phyloP scores from a whole-genome alignment of 768 basidiomycete species.

The Vishniacozyma victoriae region DNA sequence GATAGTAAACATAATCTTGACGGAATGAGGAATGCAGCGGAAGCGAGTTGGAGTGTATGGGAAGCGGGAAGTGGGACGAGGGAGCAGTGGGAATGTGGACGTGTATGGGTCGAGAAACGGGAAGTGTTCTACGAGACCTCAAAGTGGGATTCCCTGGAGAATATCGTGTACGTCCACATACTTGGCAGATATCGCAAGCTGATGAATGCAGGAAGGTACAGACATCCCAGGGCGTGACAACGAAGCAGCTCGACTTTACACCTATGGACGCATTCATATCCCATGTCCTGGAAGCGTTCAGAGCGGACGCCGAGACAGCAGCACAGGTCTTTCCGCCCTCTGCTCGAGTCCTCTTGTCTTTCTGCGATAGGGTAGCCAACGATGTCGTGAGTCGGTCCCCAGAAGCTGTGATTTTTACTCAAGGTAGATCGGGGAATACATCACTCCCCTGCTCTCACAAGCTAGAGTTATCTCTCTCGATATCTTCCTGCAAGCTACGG shows the following conservation, averaged over 20 bases:
- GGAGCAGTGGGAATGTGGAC: conserved; percentile 78
- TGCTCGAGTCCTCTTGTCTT: conserved; percentile 69
- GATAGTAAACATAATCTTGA: conserved; percentile 67
- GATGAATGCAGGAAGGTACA: conserved; percentile 35
- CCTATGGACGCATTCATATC: conserved; percentile 90
- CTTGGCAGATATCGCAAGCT: conserved; percentile 50
- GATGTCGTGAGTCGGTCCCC: conserved; percentile 59
- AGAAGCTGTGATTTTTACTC: not conserved
- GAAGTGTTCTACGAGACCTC: conserved; percentile 86
- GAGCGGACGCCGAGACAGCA: conserved; percentile 71
- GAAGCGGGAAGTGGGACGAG: conserved; percentile 49
- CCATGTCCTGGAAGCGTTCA: conserved; percentile 59
- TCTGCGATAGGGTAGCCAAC: conserved; percentile 72
- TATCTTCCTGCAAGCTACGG: conserved; percentile 73
- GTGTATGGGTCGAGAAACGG: conserved; percentile 90
- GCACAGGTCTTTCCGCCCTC: conserved; percentile 77
- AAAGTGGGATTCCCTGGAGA: conserved; percentile 72
- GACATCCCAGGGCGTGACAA: conserved; percentile 28
- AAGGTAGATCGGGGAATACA: conserved; percentile 75
- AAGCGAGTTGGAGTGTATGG: conserved; percentile 81
- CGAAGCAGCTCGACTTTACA: conserved; percentile 69
- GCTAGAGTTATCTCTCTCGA: conserved; percentile 66
- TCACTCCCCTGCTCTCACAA: conserved; percentile 65
- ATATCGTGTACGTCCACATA: conserved; percentile 50
- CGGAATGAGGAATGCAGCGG: conserved; percentile 74